These are phyloP conservation scores for Chaetothyriales sp. DNA, from an alignment of 2,329 filamentous ascomycete species.

Conservation along the genomic window DNA sequence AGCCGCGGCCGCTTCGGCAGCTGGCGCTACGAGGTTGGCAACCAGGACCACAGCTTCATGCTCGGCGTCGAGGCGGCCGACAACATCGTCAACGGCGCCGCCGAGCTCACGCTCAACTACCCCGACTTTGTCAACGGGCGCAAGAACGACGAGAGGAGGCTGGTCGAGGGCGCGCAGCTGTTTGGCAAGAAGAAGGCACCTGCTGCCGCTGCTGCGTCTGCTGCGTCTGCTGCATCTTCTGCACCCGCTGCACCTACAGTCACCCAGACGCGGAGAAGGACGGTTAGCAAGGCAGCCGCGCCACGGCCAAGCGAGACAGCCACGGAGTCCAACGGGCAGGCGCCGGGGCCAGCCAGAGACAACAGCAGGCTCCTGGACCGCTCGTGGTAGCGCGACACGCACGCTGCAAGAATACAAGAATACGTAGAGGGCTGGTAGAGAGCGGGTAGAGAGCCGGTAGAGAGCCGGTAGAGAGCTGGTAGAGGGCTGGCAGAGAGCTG, in stretches of 20 bases:
- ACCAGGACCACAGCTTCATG: conserved; percentile 98
- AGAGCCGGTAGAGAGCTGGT: too few species aligned
- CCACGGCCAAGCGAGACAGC: too few species aligned
- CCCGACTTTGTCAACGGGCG: conserved; percentile 82
- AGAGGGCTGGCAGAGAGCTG: too few species aligned
- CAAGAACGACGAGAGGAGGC: conserved; percentile 47
- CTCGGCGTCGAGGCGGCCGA: conserved; percentile 87
- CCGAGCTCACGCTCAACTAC: conserved; percentile 90
- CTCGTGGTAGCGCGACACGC: neutral
- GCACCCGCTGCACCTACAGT: neutral
- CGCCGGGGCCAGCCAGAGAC: neutral
- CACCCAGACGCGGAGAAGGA: neutral
- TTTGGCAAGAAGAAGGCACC: conserved; percentile 34
- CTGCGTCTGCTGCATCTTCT: neutral
- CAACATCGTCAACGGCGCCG: conserved; percentile 74
- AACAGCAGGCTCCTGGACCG: neutral
- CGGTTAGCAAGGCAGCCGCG: neutral
- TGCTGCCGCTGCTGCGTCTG: neutral
- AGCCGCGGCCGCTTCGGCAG: conserved; percentile 93
- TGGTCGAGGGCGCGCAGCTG: conserved; percentile 48
- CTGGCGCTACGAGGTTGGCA: conserved; percentile 95
- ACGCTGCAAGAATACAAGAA: too few species aligned
- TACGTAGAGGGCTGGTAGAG: too few species aligned
- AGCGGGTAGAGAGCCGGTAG: too few species aligned
- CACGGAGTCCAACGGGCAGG: neutral